Evolutionary conservation across 2,329 filamentous ascomycete genomes (phyloP), one percentile per base, ranked within the genome.

Genomic region (Hypoxylon sp.): DNA sequence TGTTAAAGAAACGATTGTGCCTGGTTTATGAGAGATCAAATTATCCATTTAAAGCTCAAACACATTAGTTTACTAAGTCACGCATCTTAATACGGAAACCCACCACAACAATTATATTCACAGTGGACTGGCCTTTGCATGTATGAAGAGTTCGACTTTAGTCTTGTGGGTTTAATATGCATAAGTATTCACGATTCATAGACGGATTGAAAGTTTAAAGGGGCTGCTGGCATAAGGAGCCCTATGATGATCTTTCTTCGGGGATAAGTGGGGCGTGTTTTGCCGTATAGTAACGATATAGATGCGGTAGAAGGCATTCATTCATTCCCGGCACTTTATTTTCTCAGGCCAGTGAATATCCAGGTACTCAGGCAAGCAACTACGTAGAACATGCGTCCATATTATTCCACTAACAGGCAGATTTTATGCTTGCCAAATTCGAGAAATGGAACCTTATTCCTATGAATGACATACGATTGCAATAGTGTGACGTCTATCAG

Each of bases 11-110:
- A 36, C 23, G 25, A 53, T 17, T 43, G 52, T 34, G 21, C 49
- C 41, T 30, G 5, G 10, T 4, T 25, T n/a, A 14, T 23, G 32
- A 41, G 30, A 60, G 14, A 19, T 23, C 38, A 32, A 59, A 53
- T 55, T 43, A 46, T 21, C 51, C 56, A 43, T 60, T 43, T 7
- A 2, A 30, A 55, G 38, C n/a, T 1, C 7, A 46, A 23, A 43
- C 25, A 36, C 51, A 55, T 55, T 45, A 45, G 36, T 28, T 25
- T 21, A 3, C 17, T 14, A 3, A 17, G 34, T 17, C 14, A 17
- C 38, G 21, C 34, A 53, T 53, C 21, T 34, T 10, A 11, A 34
- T 34, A 13, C 25, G 9, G 17, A 17, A 43, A 10, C 6, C 7
- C 10, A 17, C 9, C 7, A 17, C 9, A 21, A 21, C 7, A 21